phyloP scores from a whole-genome alignment of 2,329 filamentous ascomycete species.

The Exophiala xenobiotica region DNA sequence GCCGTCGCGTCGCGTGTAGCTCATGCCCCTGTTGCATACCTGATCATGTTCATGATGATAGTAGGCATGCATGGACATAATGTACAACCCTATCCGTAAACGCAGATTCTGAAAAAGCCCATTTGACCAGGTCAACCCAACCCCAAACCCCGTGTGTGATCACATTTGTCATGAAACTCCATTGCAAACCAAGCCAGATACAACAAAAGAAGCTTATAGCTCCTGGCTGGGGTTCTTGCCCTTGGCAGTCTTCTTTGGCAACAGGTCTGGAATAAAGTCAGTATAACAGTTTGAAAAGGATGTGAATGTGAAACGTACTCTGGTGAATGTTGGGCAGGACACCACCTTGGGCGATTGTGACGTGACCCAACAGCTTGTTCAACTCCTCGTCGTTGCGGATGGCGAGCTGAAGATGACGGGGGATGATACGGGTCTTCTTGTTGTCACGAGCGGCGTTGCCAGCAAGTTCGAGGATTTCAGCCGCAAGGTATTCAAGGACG shows the following conservation, averaged over 20 bases:
- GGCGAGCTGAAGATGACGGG: constrained; percentile 96
- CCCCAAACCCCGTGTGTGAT: constrained; percentile 72
- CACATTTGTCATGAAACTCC: constrained; percentile 58
- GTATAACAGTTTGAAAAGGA: constrained; percentile 35
- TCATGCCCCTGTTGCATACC: constrained; percentile 29
- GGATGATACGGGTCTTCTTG: constrained; percentile 99
- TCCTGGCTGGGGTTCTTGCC: constrained; percentile 91
- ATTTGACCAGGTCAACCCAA: constrained; percentile 57
- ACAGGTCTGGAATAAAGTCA: constrained; percentile 69
- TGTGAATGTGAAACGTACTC: constrained; percentile 61
- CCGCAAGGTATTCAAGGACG: constrained; percentile 96
- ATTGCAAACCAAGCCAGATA: constrained; percentile 67
- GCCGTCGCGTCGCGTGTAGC: constrained; percentile 40
- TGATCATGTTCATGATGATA: constrained; percentile 35
- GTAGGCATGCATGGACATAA: constrained; percentile 54
- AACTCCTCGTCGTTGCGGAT: constrained; percentile 99
- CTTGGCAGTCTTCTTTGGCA: constrained; percentile 99
- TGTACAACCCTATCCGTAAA: constrained; percentile 56
- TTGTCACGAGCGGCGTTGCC: constrained; percentile 98
- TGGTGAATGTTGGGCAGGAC: constrained; percentile 96
- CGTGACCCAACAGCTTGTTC: constrained; percentile 96
- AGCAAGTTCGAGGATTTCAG: constrained; percentile 97
- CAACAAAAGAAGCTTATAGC: constrained; percentile 70
- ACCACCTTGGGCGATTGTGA: constrained; percentile 96
- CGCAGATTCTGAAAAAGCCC: constrained; percentile 46